A percentile compares a stretch with the other conserved stretches of the same genome.
Conservation (phyloP, 2,329 filamentous ascomycete species). For the Penicillium italicum region DNA sequence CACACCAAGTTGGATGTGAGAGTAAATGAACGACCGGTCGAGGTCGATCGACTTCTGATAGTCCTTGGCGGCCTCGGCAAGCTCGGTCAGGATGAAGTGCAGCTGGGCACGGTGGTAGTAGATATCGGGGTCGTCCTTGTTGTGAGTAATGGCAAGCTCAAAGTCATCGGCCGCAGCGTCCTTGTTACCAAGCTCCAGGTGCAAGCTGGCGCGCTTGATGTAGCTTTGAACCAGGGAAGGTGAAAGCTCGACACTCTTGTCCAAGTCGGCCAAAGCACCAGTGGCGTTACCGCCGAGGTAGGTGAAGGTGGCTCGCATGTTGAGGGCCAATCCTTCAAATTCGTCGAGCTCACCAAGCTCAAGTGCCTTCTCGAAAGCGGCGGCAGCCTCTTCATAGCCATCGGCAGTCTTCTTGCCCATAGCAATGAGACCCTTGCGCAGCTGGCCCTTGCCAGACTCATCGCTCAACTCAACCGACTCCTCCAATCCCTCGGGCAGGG, state of each 20-base stretch:
- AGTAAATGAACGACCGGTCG: conserved; percentile 96
- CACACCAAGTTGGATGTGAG: conserved; percentile 97
- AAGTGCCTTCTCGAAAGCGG: conserved; percentile 82
- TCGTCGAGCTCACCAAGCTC: conserved; percentile 76
- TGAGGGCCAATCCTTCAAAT: conserved; percentile 87
- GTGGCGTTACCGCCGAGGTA: conserved; percentile 87
- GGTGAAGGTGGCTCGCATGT: conserved; percentile 93
- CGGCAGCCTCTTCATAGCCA: conserved; percentile 83
- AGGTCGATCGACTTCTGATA: conserved; percentile 99
- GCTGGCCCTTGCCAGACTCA: conserved; percentile 75
- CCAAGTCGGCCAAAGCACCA: conserved; percentile 77
- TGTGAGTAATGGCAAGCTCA: conserved; percentile 75
- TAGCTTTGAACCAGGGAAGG: conserved; percentile 89
- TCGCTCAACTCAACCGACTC: conserved; percentile 74
- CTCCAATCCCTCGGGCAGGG: conserved; percentile 75
- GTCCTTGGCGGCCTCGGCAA: conserved; percentile 90
- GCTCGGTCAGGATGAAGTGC: conserved; percentile 95
- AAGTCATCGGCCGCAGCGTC: conserved; percentile 88
- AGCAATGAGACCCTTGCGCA: conserved; percentile 76
- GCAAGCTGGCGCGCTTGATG: conserved; percentile 98
- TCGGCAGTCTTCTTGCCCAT: conserved; percentile 84
- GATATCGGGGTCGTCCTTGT: conserved; percentile 88
- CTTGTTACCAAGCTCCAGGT: conserved; percentile 85
- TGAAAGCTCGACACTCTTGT: conserved; percentile 88
- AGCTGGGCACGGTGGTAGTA: conserved; percentile 99